Evolutionary conservation across 805 yeast genomes (phyloP).

Genomic region (Blastobotrys peoriensis): DNA sequence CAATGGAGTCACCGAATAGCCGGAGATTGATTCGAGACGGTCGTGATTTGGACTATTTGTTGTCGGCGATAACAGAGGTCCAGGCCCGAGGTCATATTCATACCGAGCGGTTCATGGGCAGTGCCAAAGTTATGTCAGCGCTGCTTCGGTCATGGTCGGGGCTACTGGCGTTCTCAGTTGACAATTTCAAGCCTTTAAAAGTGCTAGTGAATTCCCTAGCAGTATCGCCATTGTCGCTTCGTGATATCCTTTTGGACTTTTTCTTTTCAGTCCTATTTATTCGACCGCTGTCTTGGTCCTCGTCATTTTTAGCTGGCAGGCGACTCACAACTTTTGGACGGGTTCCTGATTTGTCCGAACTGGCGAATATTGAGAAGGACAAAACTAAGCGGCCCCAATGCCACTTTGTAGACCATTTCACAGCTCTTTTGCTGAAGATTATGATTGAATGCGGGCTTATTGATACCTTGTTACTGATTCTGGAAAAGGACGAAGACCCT

Average conservation of each 20-base stretch:
- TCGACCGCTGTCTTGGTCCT: conserved; percentile 49
- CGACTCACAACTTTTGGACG: conserved; percentile 19
- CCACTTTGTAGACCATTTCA: conserved; percentile 48
- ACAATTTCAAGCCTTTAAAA: conserved; percentile 49
- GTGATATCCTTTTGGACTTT: conserved; percentile 63
- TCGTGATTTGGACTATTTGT: conserved; percentile 53
- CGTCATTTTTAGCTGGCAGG: conserved; percentile 30
- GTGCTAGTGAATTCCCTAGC: conserved; percentile 57
- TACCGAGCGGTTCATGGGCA: conserved; percentile 51
- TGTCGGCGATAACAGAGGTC: conserved; percentile 67
- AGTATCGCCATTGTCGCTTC: conserved; percentile 46
- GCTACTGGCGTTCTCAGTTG: conserved; percentile 52
- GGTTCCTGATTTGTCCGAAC: conserved; percentile 32
- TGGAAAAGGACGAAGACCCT: conserved; percentile 41
- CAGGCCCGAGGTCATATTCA: conserved; percentile 43
- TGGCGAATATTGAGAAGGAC: conserved; percentile 20
- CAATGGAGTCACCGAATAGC: conserved; percentile 53
- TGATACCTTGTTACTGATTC: conserved; percentile 39
- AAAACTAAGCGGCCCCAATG: conserved; percentile 6
- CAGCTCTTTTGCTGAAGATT: conserved; percentile 52
- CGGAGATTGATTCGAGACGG: conserved; percentile 53
- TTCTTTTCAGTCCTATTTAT: conserved; percentile 63
- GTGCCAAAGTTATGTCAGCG: conserved; percentile 52
- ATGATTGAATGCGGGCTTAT: conserved; percentile 53
- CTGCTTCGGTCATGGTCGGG: conserved; percentile 76